Evolutionary conservation across 73 alveolate species (phyloP).

Genomic region (Paraurostyla sp.): DNA sequence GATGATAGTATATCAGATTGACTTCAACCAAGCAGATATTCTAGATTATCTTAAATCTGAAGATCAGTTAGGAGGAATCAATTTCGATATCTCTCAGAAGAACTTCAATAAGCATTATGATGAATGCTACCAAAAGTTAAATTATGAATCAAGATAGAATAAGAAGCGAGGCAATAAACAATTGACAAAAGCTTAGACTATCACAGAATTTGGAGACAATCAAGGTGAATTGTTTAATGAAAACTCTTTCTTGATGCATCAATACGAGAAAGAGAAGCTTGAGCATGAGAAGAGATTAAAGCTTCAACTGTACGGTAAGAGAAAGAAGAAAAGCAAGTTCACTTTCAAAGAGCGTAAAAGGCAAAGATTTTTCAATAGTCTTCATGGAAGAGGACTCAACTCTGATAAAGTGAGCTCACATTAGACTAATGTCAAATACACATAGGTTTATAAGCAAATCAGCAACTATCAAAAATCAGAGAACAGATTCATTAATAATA

Average conservation of each 20-base stretch:
- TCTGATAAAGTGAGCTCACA: conserved; percentile 18
- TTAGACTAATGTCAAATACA: conserved; percentile 38
- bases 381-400: conserved; percentile 45
- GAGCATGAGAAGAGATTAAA: conserved; percentile 13
- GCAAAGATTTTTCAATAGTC: conserved; percentile 29
- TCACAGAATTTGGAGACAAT: conserved; percentile 3
- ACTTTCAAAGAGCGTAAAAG: conserved; percentile 27
- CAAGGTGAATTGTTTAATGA: conserved; percentile 36
- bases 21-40: background rate
- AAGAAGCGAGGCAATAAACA: background rate
- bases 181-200: conserved; percentile 11
- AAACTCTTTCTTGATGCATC: conserved; percentile 17
- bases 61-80: background rate
- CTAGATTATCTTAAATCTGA: background rate
- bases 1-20: conserved; percentile 27
- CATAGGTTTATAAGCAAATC: conserved; percentile 12
- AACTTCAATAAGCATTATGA: conserved; percentile 54
- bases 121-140: conserved; percentile 20
- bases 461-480: conserved; percentile 39
- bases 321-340: conserved; percentile 19
- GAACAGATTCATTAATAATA: conserved; percentile 5
- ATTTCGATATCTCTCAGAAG: conserved; percentile 10
- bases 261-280: conserved; percentile 45
- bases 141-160: background rate
- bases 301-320: conserved; percentile 21